Evolutionary conservation across 2,329 filamentous ascomycete genomes (phyloP), one percentile per base, ranked within the genome.

Genomic region (Cercospora sp.): DNA sequence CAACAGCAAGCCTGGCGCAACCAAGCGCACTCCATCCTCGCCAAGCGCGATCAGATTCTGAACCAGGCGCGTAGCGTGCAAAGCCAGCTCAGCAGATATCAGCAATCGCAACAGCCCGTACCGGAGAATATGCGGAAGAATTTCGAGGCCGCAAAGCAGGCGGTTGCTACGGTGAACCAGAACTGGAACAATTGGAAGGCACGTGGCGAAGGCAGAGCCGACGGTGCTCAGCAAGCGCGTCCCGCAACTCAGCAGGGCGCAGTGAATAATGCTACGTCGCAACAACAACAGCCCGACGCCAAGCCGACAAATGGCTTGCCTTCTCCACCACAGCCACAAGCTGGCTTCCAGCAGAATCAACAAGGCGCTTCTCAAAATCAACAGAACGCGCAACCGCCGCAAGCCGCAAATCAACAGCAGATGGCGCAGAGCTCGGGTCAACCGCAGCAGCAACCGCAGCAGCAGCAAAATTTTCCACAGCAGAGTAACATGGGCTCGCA

Each of bases 401-500:
- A 72, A 23, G 70, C 74, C 51, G 71, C 72, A 45, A 74, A 76
- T 51, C 72, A 73, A 20, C 69, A 66, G 53, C 77, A 77, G 64
- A 79, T 79, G 68, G 76, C 78, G 64, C 78, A 78, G 60, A 69
- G 67, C 23, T 69, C 75, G 20, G 66, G 68, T 23, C 69, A 73
- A 60, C 67, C 73, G 36, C 73, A 73, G 63, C 62, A 64, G 12
- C 23, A 31, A 57, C 53, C 33, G 13, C 33, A 53, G 26, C 60
- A 64, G 36, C 75, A 75, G 66, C 78, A 79, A 63, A 72, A 75
- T 28, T 72, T 71, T n/a, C 72, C 74, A 26, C 78, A 79, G 69
- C 75, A 77, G 40, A 62, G 63, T 53, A 64, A 65, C 45, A 63
- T 65, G 51, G 63, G 59, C 58, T 75, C 75, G n/a, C 69, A 70